Conservation (phyloP, 2,329 filamentous ascomycete species). For the Botrytis paeoniae region DNA sequence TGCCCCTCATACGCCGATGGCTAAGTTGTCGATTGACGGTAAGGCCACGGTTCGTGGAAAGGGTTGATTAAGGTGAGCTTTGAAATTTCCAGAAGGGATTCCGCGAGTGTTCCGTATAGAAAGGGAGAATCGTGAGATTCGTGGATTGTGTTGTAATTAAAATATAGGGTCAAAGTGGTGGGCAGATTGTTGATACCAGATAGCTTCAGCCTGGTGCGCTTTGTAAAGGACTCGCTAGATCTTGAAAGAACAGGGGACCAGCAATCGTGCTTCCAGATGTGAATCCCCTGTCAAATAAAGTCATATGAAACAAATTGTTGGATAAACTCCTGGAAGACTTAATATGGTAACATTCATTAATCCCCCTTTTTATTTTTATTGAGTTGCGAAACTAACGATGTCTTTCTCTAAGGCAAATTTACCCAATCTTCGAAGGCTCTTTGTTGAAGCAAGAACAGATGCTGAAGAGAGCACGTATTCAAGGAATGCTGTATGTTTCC, state of each 20-base stretch:
- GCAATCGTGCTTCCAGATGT: constrained; percentile 20
- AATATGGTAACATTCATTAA: constrained; percentile 28
- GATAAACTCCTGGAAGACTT: constrained; percentile 5
- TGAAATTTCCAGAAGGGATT: not conserved
- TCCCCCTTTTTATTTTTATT: constrained; percentile 5
- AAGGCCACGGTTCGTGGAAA: constrained; percentile 28
- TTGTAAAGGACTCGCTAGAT: constrained; percentile 15
- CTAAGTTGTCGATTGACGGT: constrained; percentile 26
- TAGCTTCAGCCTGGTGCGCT: constrained; percentile 20
- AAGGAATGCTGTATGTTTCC: constrained; percentile 72
- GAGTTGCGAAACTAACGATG: constrained; percentile 23
- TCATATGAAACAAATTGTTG: constrained; percentile 27
- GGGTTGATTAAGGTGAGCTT: not conserved
- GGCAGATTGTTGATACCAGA: constrained; percentile 11
- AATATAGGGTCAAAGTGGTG: constrained; percentile 18
- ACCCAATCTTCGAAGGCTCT: constrained; percentile 91
- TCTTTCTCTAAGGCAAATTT: constrained; percentile 59
- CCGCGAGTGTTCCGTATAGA: not conserved
- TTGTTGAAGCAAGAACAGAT: constrained; percentile 90
- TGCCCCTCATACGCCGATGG: constrained; percentile 39
- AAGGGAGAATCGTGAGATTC: constrained; percentile 1
- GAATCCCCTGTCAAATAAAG: constrained; percentile 24
- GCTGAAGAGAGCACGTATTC: constrained; percentile 94
- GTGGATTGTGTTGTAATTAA: constrained; percentile 4
- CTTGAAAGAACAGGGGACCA: constrained; percentile 23